Evolutionary conservation across 352 stramenopile species (phyloP), one percentile per base, ranked within the genome.

Genomic region (Phytopythium delawarense): DNA sequence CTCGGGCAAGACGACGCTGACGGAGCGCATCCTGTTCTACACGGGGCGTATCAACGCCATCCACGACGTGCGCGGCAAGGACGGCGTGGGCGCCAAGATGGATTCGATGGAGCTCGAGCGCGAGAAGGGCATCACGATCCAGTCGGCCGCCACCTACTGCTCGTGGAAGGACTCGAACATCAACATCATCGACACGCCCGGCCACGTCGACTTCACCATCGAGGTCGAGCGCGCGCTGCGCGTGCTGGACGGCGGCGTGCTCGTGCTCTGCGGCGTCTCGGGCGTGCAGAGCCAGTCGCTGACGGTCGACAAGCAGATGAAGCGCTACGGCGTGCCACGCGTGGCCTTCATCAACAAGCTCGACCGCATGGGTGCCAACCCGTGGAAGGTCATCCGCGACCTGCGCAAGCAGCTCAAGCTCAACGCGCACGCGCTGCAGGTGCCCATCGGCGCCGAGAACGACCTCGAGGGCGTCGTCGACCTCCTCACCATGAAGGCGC

Each of bases 301-400:
- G 7, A 99, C 98, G 2, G 98, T 99, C 12, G 96, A 99, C 84
- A 94, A 98, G 66, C 97, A 99, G 84, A 99, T 99, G 96, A 99
- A 99, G 82, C 93, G 98, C 42, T 99, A 99, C 78, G 96, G 98
- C 50, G 96, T 99, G 40, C 98, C 98, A 20, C 88, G 98, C 61
- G 86, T 99, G 40, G 97, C 96, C 20, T 99, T 99, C 74, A 97
- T 99, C 70, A 99, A 99, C 85, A 99, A 99, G 76, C 84, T 99
- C 13, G 98, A 99, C 80, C 87, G 98, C 69, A 93, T 98, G 78
- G 97, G 97, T 53, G 92, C 92, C 16, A 99, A 99, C 79, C 97
- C 97, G 7, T 94, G 81, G 73, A 97, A 97, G 69, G 90, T 97
- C 35, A 98, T 99, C 70, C 70, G 75, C 21, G 93, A 99, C 71